A percentile compares a stretch with the other conserved stretches of the same genome.
Evolutionary conservation across 805 yeast species (phyloP).

Genomic region (Kazachstania psychrophila): DNA sequence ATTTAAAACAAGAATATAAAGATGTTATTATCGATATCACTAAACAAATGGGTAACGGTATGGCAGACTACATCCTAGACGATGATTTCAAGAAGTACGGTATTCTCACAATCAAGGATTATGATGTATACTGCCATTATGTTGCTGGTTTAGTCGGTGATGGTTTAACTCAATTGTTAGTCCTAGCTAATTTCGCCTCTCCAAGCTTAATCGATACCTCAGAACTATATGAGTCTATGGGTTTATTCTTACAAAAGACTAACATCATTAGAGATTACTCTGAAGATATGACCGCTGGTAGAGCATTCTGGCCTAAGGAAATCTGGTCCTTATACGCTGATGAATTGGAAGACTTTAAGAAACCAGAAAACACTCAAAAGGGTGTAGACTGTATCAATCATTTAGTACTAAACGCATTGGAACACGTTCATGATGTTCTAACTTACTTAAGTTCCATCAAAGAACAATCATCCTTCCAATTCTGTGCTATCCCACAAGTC

Average conservation of each 20-base stretch:
- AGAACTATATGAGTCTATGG: conserved; percentile 74
- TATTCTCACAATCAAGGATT: conserved; percentile 67
- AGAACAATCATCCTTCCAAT: conserved; percentile 78
- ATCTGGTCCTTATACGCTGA: conserved; percentile 80
- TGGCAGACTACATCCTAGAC: conserved; percentile 84
- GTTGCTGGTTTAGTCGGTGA: conserved; percentile 98
- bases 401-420: conserved; percentile 67
- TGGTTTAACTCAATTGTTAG: conserved; percentile 78
- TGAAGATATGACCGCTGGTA: conserved; percentile 84
- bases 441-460: conserved; percentile 63
- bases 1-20: conserved; percentile 65
- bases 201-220: conserved; percentile 40
- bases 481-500: conserved; percentile 97
- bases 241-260: conserved; percentile 88
- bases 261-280: conserved; percentile 91
- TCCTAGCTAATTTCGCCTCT: conserved; percentile 64
- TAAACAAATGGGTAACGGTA: conserved; percentile 87
- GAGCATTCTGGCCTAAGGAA: conserved; percentile 95
- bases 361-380: conserved; percentile 36
- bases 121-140: conserved; percentile 86
- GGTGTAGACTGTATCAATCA: conserved; percentile 77
- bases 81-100: conserved; percentile 76
- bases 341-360: conserved; percentile 49
- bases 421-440: conserved; percentile 68
- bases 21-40: conserved; percentile 72